Conservation (phyloP, 2,329 filamentous ascomycete genomes). For the Atkinsonella hypoxylon region DNA sequence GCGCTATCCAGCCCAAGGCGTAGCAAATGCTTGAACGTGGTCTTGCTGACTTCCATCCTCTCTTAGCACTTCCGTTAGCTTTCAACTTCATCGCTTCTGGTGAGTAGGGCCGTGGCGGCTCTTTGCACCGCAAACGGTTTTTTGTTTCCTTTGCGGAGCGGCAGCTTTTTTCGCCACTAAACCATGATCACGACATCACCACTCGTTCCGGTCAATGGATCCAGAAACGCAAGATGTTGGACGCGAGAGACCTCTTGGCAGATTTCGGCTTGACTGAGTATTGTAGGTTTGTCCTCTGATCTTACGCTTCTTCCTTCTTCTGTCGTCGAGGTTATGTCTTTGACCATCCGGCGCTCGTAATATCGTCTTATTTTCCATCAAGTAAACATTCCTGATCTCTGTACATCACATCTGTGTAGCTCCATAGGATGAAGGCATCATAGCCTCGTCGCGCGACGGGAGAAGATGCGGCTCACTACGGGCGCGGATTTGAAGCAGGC, state of each 20-base stretch:
- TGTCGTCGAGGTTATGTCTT: background rate
- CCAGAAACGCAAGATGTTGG: background rate
- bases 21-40: background rate
- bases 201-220: background rate
- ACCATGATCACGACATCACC: too few species aligned
- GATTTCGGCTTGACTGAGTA: slow-evolving; percentile 11
- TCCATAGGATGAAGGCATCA: slow-evolving; percentile 1
- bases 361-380: background rate
- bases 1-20: background rate
- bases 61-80: slow-evolving; percentile 61
- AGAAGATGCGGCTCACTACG: slow-evolving; percentile 66
- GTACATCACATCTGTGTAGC: background rate
- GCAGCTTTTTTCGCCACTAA: background rate
- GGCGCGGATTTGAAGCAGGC: slow-evolving; percentile 54
- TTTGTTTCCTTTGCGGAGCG: background rate
- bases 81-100: slow-evolving; percentile 86
- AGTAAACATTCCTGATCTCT: background rate
- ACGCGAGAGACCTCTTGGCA: background rate
- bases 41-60: slow-evolving; percentile 6
- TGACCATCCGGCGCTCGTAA: background rate
- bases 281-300: slow-evolving; percentile 30
- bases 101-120: slow-evolving; percentile 47
- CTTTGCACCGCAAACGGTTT: background rate
- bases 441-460: slow-evolving; percentile 9
- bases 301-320: slow-evolving; percentile 19